Percentiles rank a stretch among this genome's conserved stretches.
Evolutionary conservation across 1,139 yeast genomes (phyloP).

Genomic region (Kodamaea suecica): DNA sequence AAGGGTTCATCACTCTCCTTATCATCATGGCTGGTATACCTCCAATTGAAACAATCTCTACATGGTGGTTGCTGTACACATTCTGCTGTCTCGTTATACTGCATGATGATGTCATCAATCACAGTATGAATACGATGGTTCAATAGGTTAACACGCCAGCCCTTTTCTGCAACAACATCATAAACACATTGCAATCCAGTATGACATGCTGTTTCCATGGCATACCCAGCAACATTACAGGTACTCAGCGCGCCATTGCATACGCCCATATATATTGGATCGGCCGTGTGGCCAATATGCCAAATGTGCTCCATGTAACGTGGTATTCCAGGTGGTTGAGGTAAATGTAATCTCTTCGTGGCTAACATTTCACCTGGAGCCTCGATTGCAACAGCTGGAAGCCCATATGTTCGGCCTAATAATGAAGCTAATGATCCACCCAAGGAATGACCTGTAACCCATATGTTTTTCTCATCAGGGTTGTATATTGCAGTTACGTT

Average conservation of each 20-base stretch:
- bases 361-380: slow-evolving; percentile 94
- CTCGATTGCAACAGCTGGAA: slow-evolving; percentile 87
- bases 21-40: slow-evolving; percentile 58
- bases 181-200: slow-evolving; percentile 86
- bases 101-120: slow-evolving; percentile 72
- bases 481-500: slow-evolving; percentile 62
- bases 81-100: slow-evolving; percentile 72
- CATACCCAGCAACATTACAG: slow-evolving; percentile 92
- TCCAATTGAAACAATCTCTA: slow-evolving; percentile 90
- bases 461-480: slow-evolving; percentile 64
- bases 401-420: slow-evolving; percentile 83
- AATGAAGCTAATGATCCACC: slow-evolving; percentile 88
- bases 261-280: slow-evolving; percentile 94
- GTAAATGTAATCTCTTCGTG: slow-evolving; percentile 78
- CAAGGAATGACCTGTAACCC: slow-evolving; percentile 94
- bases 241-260: slow-evolving; percentile 93
- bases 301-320: slow-evolving; percentile 76
- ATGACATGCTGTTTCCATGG: slow-evolving; percentile 96
- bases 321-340: slow-evolving; percentile 91
- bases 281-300: slow-evolving; percentile 97
- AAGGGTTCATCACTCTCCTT: slow-evolving; percentile 37
- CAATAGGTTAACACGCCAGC: slow-evolving; percentile 86
- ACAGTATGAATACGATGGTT: slow-evolving; percentile 92
- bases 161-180: slow-evolving; percentile 84
- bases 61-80: slow-evolving; percentile 79